These are phyloP conservation scores for Penicillium fimorum DNA, from an alignment of 495 filamentous ascomycete genomes.

Conservation along the genomic window DNA sequence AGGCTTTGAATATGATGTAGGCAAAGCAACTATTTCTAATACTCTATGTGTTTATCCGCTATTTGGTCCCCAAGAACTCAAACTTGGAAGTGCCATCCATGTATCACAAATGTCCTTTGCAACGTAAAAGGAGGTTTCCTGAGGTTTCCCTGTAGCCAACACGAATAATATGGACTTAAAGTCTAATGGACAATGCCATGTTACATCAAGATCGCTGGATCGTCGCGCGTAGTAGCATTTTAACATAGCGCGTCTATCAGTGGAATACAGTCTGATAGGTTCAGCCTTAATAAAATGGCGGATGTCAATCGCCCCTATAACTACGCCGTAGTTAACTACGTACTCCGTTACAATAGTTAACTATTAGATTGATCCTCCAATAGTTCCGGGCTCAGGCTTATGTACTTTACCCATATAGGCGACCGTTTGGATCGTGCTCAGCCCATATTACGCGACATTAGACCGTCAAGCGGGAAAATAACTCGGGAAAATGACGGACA, in stretches of 20 bases:
- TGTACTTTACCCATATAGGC: background rate
- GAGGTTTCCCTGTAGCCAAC: background rate
- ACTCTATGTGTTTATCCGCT: background rate
- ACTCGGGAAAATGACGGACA: background rate
- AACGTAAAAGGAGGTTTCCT: background rate
- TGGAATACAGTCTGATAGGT: background rate
- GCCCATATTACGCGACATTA: background rate
- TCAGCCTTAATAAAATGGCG: background rate
- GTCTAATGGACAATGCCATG: background rate
- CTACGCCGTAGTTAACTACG: no score
- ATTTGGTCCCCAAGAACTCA: background rate
- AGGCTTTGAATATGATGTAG: background rate
- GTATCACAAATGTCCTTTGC: constrained; percentile 1
- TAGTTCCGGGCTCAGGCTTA: constrained; percentile 4
- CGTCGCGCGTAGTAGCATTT: constrained; percentile 3
- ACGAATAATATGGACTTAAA: background rate
- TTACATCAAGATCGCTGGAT: constrained; percentile 1
- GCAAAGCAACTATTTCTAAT: constrained; percentile 4
- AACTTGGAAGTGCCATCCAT: background rate
- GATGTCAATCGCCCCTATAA: background rate
- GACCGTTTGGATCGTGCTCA: constrained; percentile 6
- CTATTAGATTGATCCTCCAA: constrained; percentile 8
- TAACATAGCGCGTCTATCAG: background rate
- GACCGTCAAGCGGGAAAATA: background rate
- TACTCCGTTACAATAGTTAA: background rate